Base-by-base conservation (phyloP, 805 yeast genomes). In the Wickerhamomyces canadensis region DNA sequence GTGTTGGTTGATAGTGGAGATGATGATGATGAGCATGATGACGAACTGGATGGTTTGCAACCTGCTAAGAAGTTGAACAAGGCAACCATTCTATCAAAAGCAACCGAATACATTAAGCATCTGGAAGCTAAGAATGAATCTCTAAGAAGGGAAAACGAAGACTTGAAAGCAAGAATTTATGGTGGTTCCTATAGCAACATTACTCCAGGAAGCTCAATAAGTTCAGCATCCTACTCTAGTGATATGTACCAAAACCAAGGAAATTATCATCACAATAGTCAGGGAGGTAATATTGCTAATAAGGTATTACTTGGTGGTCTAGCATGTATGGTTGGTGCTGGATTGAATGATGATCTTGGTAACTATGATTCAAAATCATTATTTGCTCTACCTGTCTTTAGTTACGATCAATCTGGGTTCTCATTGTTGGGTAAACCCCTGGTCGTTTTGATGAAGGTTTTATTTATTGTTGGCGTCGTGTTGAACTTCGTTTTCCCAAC, bases 61-160 rank as follows among this genome's bases (percentile, higher is more conserved):
- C 89, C 91, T 0, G 91, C 94, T 4, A 70, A 75, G 44, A 84
- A 84, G 49, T 64, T 84, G 44, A 84, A 83, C 58, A 84, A 84
- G 54, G 93, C 91, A 3, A 77, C 84, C 13, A 82, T 84, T 33
- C 63, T 84, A 42, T 67, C 83, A 19, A 84, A 84, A 51, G 85
- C 91, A 1, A 77, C 84, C 4, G 93, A 84, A 55, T 84, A 84
- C 52, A 83, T 84, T 45, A 75, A 72, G 46, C 89, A 83, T 57
- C 65, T 84, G 56, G 88, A 84, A 46, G 57, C 59, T 43, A 81
- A 80, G 50, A 79, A 79, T 49, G 74, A 68, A 2, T 34, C 55
- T 2, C 65, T 79, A 44, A 61, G 51, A 38, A 58, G 58, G 19
- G 79, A 78, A 48, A 79, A 78, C 47, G 62, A 63, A 13, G 52